Evolutionary conservation across 805 yeast genomes (phyloP), one percentile per base, ranked within the genome.

Genomic region (Candida succiphila): DNA sequence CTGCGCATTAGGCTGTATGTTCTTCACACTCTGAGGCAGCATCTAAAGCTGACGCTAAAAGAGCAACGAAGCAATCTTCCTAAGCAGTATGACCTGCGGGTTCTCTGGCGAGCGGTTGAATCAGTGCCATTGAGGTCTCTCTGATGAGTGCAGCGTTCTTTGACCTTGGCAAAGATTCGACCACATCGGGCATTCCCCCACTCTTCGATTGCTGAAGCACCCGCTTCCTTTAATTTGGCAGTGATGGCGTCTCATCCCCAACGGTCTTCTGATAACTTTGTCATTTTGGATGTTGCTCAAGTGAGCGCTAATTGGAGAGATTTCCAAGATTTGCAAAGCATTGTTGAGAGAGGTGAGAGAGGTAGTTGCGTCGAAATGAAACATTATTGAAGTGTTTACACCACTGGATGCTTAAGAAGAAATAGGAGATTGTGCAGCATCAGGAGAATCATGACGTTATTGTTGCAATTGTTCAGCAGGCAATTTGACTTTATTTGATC

Each of bases 21-120:
- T 89, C 97, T 59, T 89, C 89, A 49, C n/a, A n/a, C n/a, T 92
- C 97, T 31, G 89, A 76, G 37, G 75, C 66, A 27, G 76, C 63
- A 49, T 87, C 95, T 33, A 79, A 71, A 13, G 84, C 79, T 4
- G 69, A 48, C 5, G 74, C 63, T 38, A 87, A 63, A 27, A 81
- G 68, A 34, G 72, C 77, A 23, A 79, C 56, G 36, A 89, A 64
- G 51, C 76, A 77, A 4, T 86, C 79, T 58, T 87, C 95, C 35
- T 69, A 71, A 19, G 94, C 89, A 25, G 82, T 62, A 39, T 67
- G 67, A 26, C 82, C 79, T 15, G 79, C 78, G 43, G 75, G 74
- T 46, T 69, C 72, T 45, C 74, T 66, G 29, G 70, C 65, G 40
- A 74, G 54, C 34, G 69, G 65, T 10, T 77, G 65, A 24, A 79